These are phyloP conservation scores for Pseudogymnoascus sp. DNA, from an alignment of 2,329 filamentous ascomycete genomes.

Conservation along the genomic window DNA sequence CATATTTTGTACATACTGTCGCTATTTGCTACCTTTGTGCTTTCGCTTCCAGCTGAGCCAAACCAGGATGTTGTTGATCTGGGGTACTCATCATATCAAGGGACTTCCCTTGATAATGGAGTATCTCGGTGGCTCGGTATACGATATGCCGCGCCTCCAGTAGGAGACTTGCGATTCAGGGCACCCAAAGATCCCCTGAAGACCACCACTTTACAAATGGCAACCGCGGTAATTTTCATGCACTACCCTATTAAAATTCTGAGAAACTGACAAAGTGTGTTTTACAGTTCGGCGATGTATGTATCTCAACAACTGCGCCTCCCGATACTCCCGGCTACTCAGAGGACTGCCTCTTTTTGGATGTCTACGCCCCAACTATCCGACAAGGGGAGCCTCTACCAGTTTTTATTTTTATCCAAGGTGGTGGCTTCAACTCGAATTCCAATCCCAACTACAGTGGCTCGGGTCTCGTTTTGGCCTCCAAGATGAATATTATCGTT, in stretches of 20 bases:
- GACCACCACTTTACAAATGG: conserved; percentile 17
- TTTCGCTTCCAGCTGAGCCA: neutral
- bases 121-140: conserved; percentile 67
- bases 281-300: conserved; percentile 20
- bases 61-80: conserved; percentile 45
- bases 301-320: conserved; percentile 21
- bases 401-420: conserved; percentile 52
- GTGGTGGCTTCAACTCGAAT: conserved; percentile 50
- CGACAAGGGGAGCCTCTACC: conserved; percentile 41
- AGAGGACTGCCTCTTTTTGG: conserved; percentile 64
- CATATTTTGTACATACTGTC: neutral
- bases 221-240: conserved; percentile 20
- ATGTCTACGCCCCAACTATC: conserved; percentile 51
- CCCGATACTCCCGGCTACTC: conserved; percentile 28
- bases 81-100: conserved; percentile 58
- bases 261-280: neutral
- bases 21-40: neutral
- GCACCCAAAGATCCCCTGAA: conserved; percentile 54
- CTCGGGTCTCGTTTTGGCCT: conserved; percentile 49
- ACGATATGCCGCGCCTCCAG: conserved; percentile 62
- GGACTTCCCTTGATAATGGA: conserved; percentile 44
- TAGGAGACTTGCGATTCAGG: conserved; percentile 56
- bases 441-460: conserved; percentile 48
- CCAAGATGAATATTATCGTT: conserved; percentile 53
- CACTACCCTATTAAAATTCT: neutral